phyloP scores from a whole-genome alignment of 1,139 yeast species.

The Suhomyces anneliseae region DNA sequence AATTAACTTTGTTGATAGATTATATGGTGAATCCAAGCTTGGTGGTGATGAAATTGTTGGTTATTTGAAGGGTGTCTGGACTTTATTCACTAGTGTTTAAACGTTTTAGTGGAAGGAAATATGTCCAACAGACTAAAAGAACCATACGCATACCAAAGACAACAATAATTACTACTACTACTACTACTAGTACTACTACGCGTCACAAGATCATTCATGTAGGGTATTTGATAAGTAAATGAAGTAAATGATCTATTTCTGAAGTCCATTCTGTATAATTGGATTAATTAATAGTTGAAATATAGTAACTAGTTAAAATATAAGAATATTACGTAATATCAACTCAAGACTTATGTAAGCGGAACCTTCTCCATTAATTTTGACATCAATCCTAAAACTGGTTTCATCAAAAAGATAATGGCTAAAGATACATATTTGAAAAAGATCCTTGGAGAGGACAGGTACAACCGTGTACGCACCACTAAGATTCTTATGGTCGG shows the following conservation, averaged over 20 bases:
- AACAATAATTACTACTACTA: too few species aligned
- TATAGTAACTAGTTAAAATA: neutral
- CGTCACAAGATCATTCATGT: too few species aligned
- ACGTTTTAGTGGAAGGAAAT: neutral
- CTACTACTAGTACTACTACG: too few species aligned
- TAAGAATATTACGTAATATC: neutral
- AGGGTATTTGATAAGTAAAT: too few species aligned
- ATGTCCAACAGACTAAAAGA: too few species aligned
- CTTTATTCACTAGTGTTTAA: conserved; percentile 62
- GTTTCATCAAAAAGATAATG: conserved; percentile 19
- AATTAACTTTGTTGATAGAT: conserved; percentile 74
- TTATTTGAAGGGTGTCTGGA: conserved; percentile 75
- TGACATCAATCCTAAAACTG: neutral
- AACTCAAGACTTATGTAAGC: neutral
- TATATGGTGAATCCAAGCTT: conserved; percentile 77
- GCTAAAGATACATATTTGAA: conserved; percentile 45
- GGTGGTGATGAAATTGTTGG: conserved; percentile 84
- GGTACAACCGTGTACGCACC: conserved; percentile 29
- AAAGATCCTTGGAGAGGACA: conserved; percentile 44
- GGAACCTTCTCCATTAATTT: neutral
- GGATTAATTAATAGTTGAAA: neutral
- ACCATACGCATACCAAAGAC: too few species aligned
- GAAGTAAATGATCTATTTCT: too few species aligned
- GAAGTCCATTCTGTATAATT: neutral
- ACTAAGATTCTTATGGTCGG: conserved; percentile 86